Conservation (phyloP, 2,329 filamentous ascomycete genomes). For the Sclerotinia glacialis region DNA sequence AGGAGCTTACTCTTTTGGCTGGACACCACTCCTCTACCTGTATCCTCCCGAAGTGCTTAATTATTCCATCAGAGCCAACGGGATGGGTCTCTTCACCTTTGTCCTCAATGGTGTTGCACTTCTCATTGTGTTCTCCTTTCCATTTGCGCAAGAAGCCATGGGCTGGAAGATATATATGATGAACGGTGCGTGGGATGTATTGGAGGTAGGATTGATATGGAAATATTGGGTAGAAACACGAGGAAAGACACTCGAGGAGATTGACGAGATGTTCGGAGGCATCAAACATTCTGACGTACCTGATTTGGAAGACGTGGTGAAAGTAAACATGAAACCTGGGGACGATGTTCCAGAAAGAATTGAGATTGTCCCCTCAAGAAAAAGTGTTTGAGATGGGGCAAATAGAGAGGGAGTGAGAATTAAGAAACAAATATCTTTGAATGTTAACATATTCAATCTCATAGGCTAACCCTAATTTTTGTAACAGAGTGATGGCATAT, state of each 20-base stretch:
- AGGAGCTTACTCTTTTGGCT: conserved; percentile 50
- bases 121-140: conserved; percentile 44
- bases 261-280: conserved; percentile 38
- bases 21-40: conserved; percentile 49
- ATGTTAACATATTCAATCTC: no score
- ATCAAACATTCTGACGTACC: conserved; percentile 34
- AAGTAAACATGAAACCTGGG: not conserved
- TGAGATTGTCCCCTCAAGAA: not conserved
- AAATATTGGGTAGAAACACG: conserved; percentile 42
- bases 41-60: conserved; percentile 51
- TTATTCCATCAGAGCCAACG: conserved; percentile 50
- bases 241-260: conserved; percentile 41
- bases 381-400: not conserved
- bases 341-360: not conserved
- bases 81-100: conserved; percentile 43
- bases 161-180: conserved; percentile 50
- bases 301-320: conserved; percentile 23
- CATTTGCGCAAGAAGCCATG: conserved; percentile 44
- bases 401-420: not conserved
- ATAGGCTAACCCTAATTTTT: not conserved
- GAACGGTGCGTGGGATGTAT: conserved; percentile 37
- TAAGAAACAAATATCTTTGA: not conserved
- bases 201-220: conserved; percentile 20
- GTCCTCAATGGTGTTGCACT: conserved; percentile 39
- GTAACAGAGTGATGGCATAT: not conserved